Evolutionary conservation across 257 asterid species (phyloP).

Genomic region (Fraxinus cuspidata): DNA sequence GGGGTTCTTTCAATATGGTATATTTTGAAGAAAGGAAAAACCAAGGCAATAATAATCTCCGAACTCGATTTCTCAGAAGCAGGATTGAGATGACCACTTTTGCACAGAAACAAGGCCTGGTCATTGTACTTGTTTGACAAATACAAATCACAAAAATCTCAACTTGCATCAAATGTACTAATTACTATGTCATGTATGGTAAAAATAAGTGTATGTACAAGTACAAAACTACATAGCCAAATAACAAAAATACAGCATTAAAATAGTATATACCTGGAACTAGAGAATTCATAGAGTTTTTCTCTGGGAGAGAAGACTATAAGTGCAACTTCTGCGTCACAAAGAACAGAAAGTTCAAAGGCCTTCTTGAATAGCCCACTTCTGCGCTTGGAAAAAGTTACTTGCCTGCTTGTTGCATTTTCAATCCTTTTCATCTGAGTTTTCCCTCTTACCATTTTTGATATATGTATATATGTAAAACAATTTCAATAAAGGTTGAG

Average conservation of each 20-base stretch:
- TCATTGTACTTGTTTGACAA: constrained; percentile 22
- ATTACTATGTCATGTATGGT: not conserved
- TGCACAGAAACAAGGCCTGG: constrained; percentile 1
- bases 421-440: constrained; percentile 60
- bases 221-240: too few species aligned
- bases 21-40: not conserved
- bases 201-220: not conserved
- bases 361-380: constrained; percentile 68
- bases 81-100: not conserved
- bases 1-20: not conserved
- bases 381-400: constrained; percentile 63
- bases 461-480: not conserved
- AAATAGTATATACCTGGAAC: constrained; percentile 47
- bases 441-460: constrained; percentile 62
- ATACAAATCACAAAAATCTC: not conserved
- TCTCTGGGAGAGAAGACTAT: constrained; percentile 53
- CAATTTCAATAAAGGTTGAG: not conserved
- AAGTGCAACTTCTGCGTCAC: constrained; percentile 67
- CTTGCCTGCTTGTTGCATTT: constrained; percentile 59
- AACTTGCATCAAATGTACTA: not conserved
- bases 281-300: constrained; percentile 54
- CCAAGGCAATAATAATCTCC: not conserved
- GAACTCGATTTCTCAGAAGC: not conserved
- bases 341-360: constrained; percentile 64
- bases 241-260: too few species aligned